Base-by-base conservation (phyloP, 352 stramenopile species). In the Globisporangium canariense region DNA sequence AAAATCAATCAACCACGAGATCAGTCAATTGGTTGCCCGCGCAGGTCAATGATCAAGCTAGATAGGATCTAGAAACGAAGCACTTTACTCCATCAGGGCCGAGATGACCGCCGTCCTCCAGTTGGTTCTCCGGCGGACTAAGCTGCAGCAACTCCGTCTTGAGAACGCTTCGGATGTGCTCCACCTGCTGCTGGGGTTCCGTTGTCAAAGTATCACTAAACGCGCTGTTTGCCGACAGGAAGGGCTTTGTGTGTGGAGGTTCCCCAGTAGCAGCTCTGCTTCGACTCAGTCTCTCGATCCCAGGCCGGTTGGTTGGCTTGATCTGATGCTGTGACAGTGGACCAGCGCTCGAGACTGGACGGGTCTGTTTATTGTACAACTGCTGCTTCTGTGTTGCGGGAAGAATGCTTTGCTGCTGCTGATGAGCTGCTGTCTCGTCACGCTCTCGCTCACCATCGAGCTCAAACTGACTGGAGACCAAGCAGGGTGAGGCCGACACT, bases 141-240 rank as follows among this genome's bases (percentile, higher is more conserved):
- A 72, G 50, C 22, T 68, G 68, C 62, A 90, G 64, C 14, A 88
- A 60, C 16, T 81, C 59, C 1, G 67, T 70, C 66, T 90, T 90
- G 22, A 90, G 51, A 5, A 85, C 50, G 50, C 79, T 90, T 22
- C 79, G 71, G 36, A 90, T 68, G 46, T 89, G 81, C 4, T 90
- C 79, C 28, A 74, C 66, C 30, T 74, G 51, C 43, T 82, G 60
- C 9, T 60, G 61, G 10, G 53, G 34, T 11, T 67, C 62, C 18
- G 45, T 54, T 36, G 30, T 28, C 25, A 28, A 20, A 16, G 4
- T 38, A 18, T 52, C 28, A 11, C 40, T 13, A 4, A 20, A 30
- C 3, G 10, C 14, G 8, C 18, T 38, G 9, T 16, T 22, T 30
- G 49, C 18, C 14, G 25, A 46, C 10, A 58, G 28, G 16, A 68